Conservation (phyloP, 2,329 filamentous ascomycete genomes). For the Ophiosphaerella herpotricha region DNA sequence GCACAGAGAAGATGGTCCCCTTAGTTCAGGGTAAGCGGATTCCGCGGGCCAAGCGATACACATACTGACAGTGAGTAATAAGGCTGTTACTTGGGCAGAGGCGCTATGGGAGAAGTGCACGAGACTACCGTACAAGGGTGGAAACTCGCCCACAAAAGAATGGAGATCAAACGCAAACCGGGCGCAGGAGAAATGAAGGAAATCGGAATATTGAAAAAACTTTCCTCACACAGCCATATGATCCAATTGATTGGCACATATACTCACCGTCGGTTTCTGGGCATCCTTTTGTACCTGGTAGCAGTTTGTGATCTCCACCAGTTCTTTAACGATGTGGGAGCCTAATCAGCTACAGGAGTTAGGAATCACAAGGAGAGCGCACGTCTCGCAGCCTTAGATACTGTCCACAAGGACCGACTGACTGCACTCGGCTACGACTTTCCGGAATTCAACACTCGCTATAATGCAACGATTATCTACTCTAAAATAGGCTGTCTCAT, state of each 20-base stretch:
- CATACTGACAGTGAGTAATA: neutral
- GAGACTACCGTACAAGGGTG: slow-evolving; percentile 15
- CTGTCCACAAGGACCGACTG: slow-evolving; percentile 1
- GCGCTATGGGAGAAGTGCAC: slow-evolving; percentile 23
- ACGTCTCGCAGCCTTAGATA: neutral
- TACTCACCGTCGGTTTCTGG: slow-evolving; percentile 17
- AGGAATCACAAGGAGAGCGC: neutral
- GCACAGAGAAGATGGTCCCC: slow-evolving; percentile 15
- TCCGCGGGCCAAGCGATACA: neutral
- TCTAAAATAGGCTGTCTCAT: slow-evolving; percentile 22
- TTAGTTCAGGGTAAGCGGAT: slow-evolving; percentile 12
- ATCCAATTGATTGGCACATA: slow-evolving; percentile 30
- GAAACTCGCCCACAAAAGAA: slow-evolving; percentile 24
- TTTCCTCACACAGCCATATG: slow-evolving; percentile 21
- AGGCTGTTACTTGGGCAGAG: slow-evolving; percentile 19
- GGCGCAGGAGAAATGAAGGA: slow-evolving; percentile 18
- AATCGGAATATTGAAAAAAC: slow-evolving; percentile 26
- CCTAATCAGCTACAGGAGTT: neutral
- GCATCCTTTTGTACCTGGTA: slow-evolving; percentile 23
- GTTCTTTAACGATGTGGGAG: slow-evolving; percentile 26
- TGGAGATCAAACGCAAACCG: slow-evolving; percentile 15
- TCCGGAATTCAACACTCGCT: neutral
- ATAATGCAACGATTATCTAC: slow-evolving; percentile 5
- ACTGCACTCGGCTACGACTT: slow-evolving; percentile 8
- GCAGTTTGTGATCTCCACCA: slow-evolving; percentile 24